phyloP scores from a whole-genome alignment of 805 yeast genomes.

The Candida morakotiae region DNA sequence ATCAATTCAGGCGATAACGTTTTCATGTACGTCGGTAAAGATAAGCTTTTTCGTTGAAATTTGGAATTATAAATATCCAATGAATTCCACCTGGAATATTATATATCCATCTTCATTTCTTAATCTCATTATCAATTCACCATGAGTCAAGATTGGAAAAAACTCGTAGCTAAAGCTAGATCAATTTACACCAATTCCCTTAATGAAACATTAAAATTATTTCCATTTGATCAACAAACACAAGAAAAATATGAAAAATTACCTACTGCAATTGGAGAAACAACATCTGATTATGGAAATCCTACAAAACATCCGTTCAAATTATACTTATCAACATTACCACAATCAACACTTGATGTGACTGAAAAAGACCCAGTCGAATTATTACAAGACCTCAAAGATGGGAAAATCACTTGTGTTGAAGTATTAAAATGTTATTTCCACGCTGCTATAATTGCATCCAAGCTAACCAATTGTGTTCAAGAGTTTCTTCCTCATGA shows the following conservation, averaged over 20 bases:
- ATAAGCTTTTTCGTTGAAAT: too few relatives aligned
- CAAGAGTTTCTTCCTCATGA: slow-evolving; percentile 15
- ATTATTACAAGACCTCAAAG: slow-evolving; percentile 12
- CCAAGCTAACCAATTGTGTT: slow-evolving; percentile 15
- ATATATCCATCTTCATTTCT: too few relatives aligned
- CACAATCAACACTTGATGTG: slow-evolving; percentile 10
- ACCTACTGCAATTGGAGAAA: slow-evolving; percentile 16
- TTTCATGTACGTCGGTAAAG: not conserved
- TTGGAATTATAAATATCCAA: not conserved
- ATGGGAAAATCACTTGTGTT: slow-evolving; percentile 9
- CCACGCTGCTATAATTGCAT: slow-evolving; percentile 18
- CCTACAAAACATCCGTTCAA: slow-evolving; percentile 18
- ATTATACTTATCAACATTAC: slow-evolving; percentile 11
- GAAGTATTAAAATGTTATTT: slow-evolving; percentile 15
- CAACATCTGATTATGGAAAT: slow-evolving; percentile 15
- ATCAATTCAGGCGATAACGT: not conserved
- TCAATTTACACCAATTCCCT: slow-evolving; percentile 12
- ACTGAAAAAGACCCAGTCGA: slow-evolving; percentile 17
- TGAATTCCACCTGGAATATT: too few relatives aligned
- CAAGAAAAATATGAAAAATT: slow-evolving; percentile 11
- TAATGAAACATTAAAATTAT: slow-evolving; percentile 14
- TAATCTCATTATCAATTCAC: slow-evolving; percentile 8
- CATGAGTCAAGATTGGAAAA: slow-evolving; percentile 13
- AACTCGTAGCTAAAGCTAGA: slow-evolving; percentile 13
- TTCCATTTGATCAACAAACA: slow-evolving; percentile 13